Evolutionary conservation across 306 rosid species (phyloP), one percentile per base, ranked within the genome.

Genomic region (Biancaea sappan): DNA sequence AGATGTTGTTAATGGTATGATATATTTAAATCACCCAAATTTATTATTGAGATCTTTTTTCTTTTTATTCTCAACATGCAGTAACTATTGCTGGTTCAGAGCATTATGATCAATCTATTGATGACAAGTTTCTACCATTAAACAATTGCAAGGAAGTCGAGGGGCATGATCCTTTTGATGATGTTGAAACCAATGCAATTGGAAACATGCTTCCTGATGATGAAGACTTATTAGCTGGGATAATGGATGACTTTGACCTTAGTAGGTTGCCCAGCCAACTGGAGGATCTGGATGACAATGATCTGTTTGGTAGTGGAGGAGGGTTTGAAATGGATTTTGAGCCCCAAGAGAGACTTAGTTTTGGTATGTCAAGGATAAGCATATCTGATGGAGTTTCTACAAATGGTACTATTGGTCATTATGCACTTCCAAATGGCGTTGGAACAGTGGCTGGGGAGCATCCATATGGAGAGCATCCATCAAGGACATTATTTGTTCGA

Each of bases 381-480:
- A 13, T 93, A 48, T 82, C 87, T 21, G 95, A 87, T 77, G 89
- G 81, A 72, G 62, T 76, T 73, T 13, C 79, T 80, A 78, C 87
- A 18, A 87, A 89, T 81, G 90, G 93, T 13, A 41, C 46, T 41
- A 77, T 88, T 73, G 82, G 82, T 80, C 85, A 74, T 40, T 86
- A 68, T 83, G 80, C 89, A 26, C 90, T 90, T 46, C 82, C 90
- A 46, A 93, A 93, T 81, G 90, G 98, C 2, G 88, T 75, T 69
- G 98, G 88, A 74, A 62, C 98, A n/a, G 86, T 90, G 77, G 97
- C 93, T 58, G 98, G 97, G 52, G 98, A 93, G 83, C 98, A 93
- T 84, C 98, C 98, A 4, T 93, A 87, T 35, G 98, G 98, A 61
- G 98, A 93, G 85, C 98, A 93, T 86, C 97, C 98, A 35, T 93